Evolutionary conservation across 345 rosid genomes (phyloP).

Genomic region (Gossypium arboreum): DNA sequence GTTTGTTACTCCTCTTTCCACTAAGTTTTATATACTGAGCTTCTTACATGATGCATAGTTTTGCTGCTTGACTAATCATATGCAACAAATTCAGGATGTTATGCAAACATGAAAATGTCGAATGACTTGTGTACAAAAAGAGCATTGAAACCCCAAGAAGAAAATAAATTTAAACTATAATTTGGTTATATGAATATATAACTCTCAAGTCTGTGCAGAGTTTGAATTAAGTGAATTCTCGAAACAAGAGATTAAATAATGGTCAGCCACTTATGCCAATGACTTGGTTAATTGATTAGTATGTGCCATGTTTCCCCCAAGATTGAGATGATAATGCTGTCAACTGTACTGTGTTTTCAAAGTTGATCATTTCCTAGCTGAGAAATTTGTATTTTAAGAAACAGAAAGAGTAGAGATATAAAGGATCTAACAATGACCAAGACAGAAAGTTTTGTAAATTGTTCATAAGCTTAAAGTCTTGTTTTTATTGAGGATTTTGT

Average conservation of each 20-base stretch:
- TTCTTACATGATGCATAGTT: not conserved
- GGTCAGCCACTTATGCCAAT: not conserved
- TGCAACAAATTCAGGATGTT: not conserved
- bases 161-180: not conserved
- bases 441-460: not conserved
- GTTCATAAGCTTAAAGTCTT: not conserved
- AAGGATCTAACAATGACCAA: not conserved
- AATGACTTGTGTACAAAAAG: constrained; percentile 1
- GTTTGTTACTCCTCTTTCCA: not conserved
- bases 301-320: not conserved
- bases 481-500: not conserved
- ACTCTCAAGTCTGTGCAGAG: not conserved
- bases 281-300: not conserved
- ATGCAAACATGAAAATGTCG: not conserved
- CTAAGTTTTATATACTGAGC: not conserved
- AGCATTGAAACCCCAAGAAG: not conserved
- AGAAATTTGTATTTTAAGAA: not conserved
- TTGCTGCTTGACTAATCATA: not conserved
- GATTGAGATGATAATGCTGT: not conserved
- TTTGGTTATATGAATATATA: not conserved
- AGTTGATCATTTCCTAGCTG: not conserved
- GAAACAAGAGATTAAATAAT: not conserved
- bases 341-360: not conserved
- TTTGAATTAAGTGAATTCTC: not conserved
- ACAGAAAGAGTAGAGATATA: not conserved